Percentiles rank a stretch among this genome's conserved stretches.
Conservation (phyloP, 306 rosid genomes). For the Acacia acuminata region DNA sequence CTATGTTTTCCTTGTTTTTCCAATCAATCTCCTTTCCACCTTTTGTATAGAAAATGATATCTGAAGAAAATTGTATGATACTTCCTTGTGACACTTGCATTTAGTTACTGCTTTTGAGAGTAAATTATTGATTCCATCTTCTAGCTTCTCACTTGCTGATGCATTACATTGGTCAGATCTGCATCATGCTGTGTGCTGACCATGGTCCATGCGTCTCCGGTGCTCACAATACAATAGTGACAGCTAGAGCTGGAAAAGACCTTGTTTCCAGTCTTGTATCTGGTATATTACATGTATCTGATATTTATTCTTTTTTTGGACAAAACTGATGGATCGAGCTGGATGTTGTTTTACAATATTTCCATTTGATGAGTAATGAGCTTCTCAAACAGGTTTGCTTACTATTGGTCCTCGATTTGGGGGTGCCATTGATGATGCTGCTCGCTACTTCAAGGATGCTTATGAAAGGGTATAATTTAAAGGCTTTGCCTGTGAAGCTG, state of each 20-base stretch:
- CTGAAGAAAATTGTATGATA: conserved; percentile 16
- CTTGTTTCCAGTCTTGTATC: conserved; percentile 86
- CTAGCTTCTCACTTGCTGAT: conserved; percentile 24
- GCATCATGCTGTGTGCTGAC: conserved; percentile 87
- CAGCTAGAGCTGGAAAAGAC: conserved; percentile 92
- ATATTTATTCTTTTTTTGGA: conserved; percentile 9
- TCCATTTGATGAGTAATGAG: conserved; percentile 20
- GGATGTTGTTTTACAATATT: conserved; percentile 20
- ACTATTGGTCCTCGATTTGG: conserved; percentile 95
- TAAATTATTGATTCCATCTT: conserved; percentile 9
- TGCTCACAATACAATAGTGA: conserved; percentile 88
- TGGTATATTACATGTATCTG: conserved; percentile 44
- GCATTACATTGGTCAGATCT: conserved; percentile 56
- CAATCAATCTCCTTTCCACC: not conserved
- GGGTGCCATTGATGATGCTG: conserved; percentile 89
- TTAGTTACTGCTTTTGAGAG: conserved; percentile 3
- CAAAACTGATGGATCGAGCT: conserved; percentile 2
- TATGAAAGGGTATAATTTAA: conserved; percentile 55
- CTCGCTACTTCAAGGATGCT: conserved; percentile 88
- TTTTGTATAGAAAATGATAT: not conserved
- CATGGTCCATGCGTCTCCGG: conserved; percentile 97
- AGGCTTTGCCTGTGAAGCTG: conserved; percentile 17
- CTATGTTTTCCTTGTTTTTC: conserved; percentile 1
- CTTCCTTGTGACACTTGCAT: conserved; percentile 5
- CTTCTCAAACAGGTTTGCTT: conserved; percentile 73